These are phyloP conservation scores for Pseudocercospora pini-densiflorae DNA, from an alignment of 2,329 filamentous ascomycete species.

Conservation along the genomic window DNA sequence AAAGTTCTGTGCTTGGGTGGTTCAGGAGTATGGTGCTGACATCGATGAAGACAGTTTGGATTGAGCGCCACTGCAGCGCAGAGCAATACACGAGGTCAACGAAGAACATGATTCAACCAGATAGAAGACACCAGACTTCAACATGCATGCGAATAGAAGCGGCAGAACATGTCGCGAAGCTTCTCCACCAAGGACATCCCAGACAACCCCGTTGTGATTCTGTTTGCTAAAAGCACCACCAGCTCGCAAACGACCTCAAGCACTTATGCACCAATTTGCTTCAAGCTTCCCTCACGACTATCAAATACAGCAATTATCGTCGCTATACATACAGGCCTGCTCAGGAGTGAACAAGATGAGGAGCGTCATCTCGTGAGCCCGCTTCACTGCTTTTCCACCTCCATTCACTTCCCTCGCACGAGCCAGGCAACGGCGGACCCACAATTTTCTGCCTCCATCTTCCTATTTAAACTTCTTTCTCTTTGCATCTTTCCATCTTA, in stretches of 20 bases:
- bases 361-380: neutral
- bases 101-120: neutral
- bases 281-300: neutral
- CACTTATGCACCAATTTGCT: neutral
- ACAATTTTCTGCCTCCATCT: neutral
- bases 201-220: neutral
- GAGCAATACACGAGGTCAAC: neutral
- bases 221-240: neutral
- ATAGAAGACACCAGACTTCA: neutral
- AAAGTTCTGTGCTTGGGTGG: conserved; percentile 87
- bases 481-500: neutral
- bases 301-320: neutral
- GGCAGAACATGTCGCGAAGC: neutral
- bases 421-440: neutral
- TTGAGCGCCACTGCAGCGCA: conserved; percentile 12
- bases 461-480: neutral
- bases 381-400: neutral
- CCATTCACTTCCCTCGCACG: neutral
- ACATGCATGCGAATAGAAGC: neutral
- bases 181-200: neutral
- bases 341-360: neutral
- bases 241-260: neutral
- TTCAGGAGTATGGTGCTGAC: conserved; percentile 65
- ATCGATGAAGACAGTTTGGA: conserved; percentile 33
- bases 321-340: neutral